Evolutionary conservation across 2,329 filamentous ascomycete species (phyloP), one percentile per base, ranked within the genome.

Genomic region (Xylaria digitata): DNA sequence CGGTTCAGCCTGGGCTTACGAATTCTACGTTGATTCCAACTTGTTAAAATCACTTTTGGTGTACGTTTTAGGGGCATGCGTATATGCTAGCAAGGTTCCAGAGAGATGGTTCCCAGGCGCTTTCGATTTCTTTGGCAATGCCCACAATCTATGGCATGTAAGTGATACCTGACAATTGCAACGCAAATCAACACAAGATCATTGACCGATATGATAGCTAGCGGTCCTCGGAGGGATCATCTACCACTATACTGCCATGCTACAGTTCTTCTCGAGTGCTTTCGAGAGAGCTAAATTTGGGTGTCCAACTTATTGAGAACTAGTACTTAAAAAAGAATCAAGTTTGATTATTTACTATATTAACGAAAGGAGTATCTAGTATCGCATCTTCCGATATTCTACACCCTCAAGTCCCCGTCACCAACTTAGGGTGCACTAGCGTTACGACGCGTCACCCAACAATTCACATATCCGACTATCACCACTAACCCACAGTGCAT

Each of bases 241-340:
- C n/a, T 98, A 97, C 78, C 96, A 99, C 80, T 99, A 98, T 81
- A 86, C 87, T 23, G 96, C 96, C 19, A 97, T 99, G 95, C 92
- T 97, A 79, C 88, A 94, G 63, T 96, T 99, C 80, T 99, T 99
- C 76, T 86, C 91, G 4, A 86, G 86, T 46, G 92, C 92, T 11
- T 95, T 95, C 79, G 80, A 84, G 71, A 86, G 91, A 66, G 91
- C 91, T 1, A 78, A 89, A 76, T 84, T 80, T 53, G 86, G 85
- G n/a, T 89, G 87, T 75, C 83, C 86, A 21, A 77, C 82, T 1
- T 87, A 86, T 71, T 88, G 73, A 80, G n/a, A 49, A 65, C 48
- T 23, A 15, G 6, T 40, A 50, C 8, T 52, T 30, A 37, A 21
- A 26, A 52, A 53, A 32, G 49, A 37, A 53, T 46, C 9, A 2